These are phyloP conservation scores for Hura crepitans DNA, from an alignment of 441 rosid genomes.

Conservation along the genomic window DNA sequence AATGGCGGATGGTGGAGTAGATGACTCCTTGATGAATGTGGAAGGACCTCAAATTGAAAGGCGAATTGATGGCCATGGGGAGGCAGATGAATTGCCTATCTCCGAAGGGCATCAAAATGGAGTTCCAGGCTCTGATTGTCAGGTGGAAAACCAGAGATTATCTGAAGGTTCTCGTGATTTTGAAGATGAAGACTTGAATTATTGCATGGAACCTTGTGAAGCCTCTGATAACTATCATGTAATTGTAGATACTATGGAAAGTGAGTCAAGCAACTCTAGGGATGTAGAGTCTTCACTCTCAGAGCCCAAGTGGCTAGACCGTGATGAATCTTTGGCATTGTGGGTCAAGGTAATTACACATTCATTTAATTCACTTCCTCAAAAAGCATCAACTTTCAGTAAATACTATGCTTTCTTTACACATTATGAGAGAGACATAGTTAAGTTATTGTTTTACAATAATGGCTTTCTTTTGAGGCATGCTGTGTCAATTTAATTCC, in stretches of 20 bases:
- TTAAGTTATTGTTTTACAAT: conserved; percentile 1
- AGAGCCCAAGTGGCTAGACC: conserved; percentile 74
- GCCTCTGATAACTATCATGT: conserved; percentile 45
- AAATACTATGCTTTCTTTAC: conserved; percentile 1
- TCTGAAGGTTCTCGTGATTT: conserved; percentile 45
- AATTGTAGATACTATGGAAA: conserved; percentile 44
- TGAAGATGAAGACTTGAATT: conserved; percentile 45
- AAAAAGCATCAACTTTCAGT: conserved; percentile 1
- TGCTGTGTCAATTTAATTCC: not conserved
- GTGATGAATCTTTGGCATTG: conserved; percentile 77
- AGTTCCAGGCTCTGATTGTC: conserved; percentile 43
- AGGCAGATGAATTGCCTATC: conserved; percentile 33
- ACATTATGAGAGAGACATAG: not conserved
- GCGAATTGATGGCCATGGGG: conserved; percentile 34
- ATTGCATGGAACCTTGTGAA: conserved; percentile 34
- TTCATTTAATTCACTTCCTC: conserved; percentile 12
- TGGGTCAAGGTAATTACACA: conserved; percentile 86
- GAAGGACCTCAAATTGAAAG: conserved; percentile 34
- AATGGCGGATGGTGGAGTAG: conserved; percentile 33
- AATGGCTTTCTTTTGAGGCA: conserved; percentile 1
- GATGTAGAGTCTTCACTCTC: conserved; percentile 54
- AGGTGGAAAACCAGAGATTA: conserved; percentile 40
- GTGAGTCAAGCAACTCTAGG: conserved; percentile 43
- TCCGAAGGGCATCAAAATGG: conserved; percentile 36
- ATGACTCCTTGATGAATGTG: conserved; percentile 33